Base-by-base conservation (phyloP, 352 stramenopile species). In the Globisporangium mamillatum region DNA sequence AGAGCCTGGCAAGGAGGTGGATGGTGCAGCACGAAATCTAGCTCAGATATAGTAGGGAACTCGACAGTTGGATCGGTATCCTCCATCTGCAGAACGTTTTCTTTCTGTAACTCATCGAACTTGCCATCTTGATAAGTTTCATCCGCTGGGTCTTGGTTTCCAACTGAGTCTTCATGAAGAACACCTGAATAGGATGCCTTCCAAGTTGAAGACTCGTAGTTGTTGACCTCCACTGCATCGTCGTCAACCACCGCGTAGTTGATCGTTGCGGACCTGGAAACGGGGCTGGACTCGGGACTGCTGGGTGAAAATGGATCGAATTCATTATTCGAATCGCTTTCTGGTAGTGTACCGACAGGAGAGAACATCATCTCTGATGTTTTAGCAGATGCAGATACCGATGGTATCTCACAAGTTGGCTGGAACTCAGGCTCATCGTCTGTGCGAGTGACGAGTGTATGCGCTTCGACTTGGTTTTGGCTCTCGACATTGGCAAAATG, bases 1-100 rank as follows among this genome's bases (percentile, higher is more conserved):
- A 52, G 1, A 14, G 25, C 3, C 27, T 61, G 63, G 18, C 2
- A 34, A 9, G 25, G 52, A 10, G n/a, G 52, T 12, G 38, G 63
- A 25, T 38, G 53, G 25, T 20, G 24, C n/a, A 68, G 41, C 52
- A 68, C 54, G 25, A 68, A 68, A 41, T 68, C 63, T 62, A 54
- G 36, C 27, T 63, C 54, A 14, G 24, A 4, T 4, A 6, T 4
- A 22, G 3, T 25, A 44, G 36, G 12, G 14, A 44, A 44, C 22
- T 63, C 63, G 22, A 44, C 29, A 12, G 2, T 29, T 3, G 27
- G 8, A 5, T 60, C 24, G 29, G 27, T 32, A 32, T 44, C 46
- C 2, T 41, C 32, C 16, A 5, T 60, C 50, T 60, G 52, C 25
- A 22, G 24, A 25, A 29, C 25, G 3, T 6, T 20, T 29, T 64